phyloP scores from a whole-genome alignment of 495 filamentous ascomycete genomes.

The Neurospora intermedia region DNA sequence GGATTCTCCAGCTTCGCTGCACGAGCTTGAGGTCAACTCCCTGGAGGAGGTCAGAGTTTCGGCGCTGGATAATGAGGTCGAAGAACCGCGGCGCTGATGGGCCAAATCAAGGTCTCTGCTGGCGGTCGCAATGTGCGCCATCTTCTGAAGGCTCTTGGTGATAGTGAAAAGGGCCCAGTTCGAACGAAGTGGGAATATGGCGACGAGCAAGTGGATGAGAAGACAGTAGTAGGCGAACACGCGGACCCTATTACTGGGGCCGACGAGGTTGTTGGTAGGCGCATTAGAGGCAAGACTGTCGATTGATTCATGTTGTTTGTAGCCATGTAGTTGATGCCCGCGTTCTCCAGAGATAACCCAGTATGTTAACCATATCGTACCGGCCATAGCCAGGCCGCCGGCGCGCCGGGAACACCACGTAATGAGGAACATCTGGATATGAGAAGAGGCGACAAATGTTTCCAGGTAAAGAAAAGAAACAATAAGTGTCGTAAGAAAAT shows the following conservation, averaged over 20 bases:
- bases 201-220: constrained; percentile 41
- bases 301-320: constrained; percentile 30
- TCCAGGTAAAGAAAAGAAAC: not conserved
- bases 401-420: constrained; percentile 36
- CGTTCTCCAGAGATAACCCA: constrained; percentile 37
- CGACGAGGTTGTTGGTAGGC: constrained; percentile 23
- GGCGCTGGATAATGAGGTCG: constrained; percentile 39
- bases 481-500: not conserved
- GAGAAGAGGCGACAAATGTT: not conserved
- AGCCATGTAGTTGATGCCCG: constrained; percentile 30
- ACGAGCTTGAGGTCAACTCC: constrained; percentile 32
- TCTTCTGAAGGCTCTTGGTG: constrained; percentile 28
- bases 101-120: constrained; percentile 29
- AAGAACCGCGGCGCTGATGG: constrained; percentile 37
- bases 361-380: constrained; percentile 31
- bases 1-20: constrained; percentile 37
- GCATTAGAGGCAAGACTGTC: constrained; percentile 28
- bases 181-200: constrained; percentile 42
- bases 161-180: constrained; percentile 42
- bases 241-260: constrained; percentile 27
- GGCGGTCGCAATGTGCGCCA: constrained; percentile 26
- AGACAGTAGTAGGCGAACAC: constrained; percentile 43
- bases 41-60: constrained; percentile 39
- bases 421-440: constrained; percentile 34
- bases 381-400: constrained; percentile 39